Percentiles rank a stretch among this genome's conserved stretches.
Conservation (phyloP, 2,329 filamentous ascomycete species). For the Nemania serpens region DNA sequence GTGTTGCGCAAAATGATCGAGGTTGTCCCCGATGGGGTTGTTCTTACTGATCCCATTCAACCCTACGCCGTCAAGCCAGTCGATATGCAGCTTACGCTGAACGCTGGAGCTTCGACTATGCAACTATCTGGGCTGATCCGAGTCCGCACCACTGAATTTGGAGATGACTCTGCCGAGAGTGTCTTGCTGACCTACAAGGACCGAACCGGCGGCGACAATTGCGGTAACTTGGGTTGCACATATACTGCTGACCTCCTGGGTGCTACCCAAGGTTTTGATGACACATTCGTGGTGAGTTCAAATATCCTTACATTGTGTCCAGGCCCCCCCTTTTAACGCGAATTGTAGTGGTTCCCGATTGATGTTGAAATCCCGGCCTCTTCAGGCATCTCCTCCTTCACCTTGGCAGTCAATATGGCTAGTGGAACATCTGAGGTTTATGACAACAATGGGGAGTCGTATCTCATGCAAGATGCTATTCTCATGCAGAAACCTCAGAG, state of each 20-base stretch:
- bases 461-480: slow-evolving; percentile 59
- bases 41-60: slow-evolving; percentile 55
- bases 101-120: slow-evolving; percentile 53
- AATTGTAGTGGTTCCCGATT: slow-evolving; percentile 48
- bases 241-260: slow-evolving; percentile 54
- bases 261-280: slow-evolving; percentile 61
- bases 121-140: slow-evolving; percentile 60
- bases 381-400: slow-evolving; percentile 66
- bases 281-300: slow-evolving; percentile 58
- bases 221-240: slow-evolving; percentile 49
- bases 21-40: slow-evolving; percentile 57
- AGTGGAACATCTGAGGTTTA: slow-evolving; percentile 52
- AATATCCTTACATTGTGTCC: background rate
- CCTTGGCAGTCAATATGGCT: slow-evolving; percentile 53
- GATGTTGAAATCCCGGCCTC: slow-evolving; percentile 57
- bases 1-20: slow-evolving; percentile 66
- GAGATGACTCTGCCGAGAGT: slow-evolving; percentile 48
- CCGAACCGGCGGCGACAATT: slow-evolving; percentile 54
- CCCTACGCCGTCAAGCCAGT: slow-evolving; percentile 66
- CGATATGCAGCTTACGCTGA: slow-evolving; percentile 58
- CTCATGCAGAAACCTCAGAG: slow-evolving; percentile 62
- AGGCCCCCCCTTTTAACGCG: slow-evolving; percentile 18
- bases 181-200: slow-evolving; percentile 61
- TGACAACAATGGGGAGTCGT: slow-evolving; percentile 63
- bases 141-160: slow-evolving; percentile 56